These are phyloP conservation scores for Torrubiellomyces zombiae DNA, from an alignment of 2,329 filamentous ascomycete genomes.

Conservation along the genomic window DNA sequence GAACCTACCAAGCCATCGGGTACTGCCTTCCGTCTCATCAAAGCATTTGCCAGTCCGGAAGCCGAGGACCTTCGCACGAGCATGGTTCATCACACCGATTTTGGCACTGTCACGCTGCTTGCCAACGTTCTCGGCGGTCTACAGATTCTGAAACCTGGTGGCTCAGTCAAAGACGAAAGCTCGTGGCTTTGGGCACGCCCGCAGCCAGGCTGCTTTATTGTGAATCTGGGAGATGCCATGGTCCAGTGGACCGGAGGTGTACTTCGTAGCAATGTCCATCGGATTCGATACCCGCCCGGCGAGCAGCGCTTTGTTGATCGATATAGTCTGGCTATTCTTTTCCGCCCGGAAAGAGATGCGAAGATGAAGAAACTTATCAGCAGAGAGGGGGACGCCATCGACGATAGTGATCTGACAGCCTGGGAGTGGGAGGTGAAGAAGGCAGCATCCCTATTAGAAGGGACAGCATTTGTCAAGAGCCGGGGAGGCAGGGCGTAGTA, in stretches of 20 bases:
- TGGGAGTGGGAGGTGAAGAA: conserved; percentile 1
- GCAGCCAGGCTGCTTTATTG: conserved; percentile 9
- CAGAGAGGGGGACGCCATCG: not conserved
- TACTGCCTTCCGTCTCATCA: too few relatives aligned
- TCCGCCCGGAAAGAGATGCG: conserved; percentile 1
- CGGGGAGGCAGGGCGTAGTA: conserved; percentile 2
- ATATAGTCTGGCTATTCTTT: conserved; percentile 1
- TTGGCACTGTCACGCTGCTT: conserved; percentile 19
- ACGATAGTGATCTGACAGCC: not conserved
- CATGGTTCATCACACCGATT: conserved; percentile 17
- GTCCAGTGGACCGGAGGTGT: conserved; percentile 9
- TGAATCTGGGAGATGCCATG: conserved; percentile 8
- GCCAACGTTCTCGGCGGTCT: conserved; percentile 18
- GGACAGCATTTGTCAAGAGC: conserved; percentile 4
- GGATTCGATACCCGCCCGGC: conserved; percentile 5
- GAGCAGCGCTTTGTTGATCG: conserved; percentile 15
- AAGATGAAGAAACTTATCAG: not conserved
- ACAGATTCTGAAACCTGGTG: conserved; percentile 14
- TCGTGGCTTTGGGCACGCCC: conserved; percentile 10
- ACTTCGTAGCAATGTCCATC: conserved; percentile 11
- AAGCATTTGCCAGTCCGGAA: conserved; percentile 6
- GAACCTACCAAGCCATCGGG: not conserved
- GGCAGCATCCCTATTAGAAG: not conserved
- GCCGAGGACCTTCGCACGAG: conserved; percentile 8
- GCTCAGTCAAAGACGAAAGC: conserved; percentile 3